Percentiles rank a stretch among this genome's conserved stretches.
These are phyloP conservation scores for Sporothrix humicola DNA, from an alignment of 2,329 filamentous ascomycete genomes.

Conservation along the genomic window DNA sequence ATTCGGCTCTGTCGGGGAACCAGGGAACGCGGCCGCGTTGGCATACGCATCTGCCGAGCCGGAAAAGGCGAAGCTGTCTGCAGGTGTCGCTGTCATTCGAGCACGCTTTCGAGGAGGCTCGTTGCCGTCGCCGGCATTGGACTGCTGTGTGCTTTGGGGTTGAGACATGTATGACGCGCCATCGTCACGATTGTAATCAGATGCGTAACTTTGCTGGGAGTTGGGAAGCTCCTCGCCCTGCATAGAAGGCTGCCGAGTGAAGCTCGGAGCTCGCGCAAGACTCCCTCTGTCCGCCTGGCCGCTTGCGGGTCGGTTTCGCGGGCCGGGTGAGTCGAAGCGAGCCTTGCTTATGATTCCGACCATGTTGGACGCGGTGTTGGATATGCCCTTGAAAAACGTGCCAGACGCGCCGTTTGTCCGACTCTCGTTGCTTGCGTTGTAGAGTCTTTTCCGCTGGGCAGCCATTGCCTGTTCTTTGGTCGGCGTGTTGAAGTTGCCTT, in stretches of 20 bases:
- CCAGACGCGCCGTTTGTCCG: slow-evolving; percentile 71
- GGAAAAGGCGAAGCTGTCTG: slow-evolving; percentile 61
- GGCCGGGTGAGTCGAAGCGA: slow-evolving; percentile 84
- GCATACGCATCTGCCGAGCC: slow-evolving; percentile 49
- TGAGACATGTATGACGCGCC: slow-evolving; percentile 69
- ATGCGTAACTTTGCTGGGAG: slow-evolving; percentile 83
- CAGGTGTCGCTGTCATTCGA: slow-evolving; percentile 60
- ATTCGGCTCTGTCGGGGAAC: slow-evolving; percentile 80
- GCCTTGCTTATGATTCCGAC: slow-evolving; percentile 97
- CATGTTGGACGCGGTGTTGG: slow-evolving; percentile 86
- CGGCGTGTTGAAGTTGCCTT: slow-evolving; percentile 84
- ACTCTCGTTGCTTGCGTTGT: slow-evolving; percentile 74
- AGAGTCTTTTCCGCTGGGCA: slow-evolving; percentile 88
- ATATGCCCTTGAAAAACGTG: slow-evolving; percentile 98
- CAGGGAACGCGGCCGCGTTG: slow-evolving; percentile 57
- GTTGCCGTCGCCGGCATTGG: slow-evolving; percentile 61
- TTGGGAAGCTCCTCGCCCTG: slow-evolving; percentile 74
- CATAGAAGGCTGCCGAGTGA: slow-evolving; percentile 73
- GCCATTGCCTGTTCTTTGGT: slow-evolving; percentile 99
- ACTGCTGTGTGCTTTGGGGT: slow-evolving; percentile 46
- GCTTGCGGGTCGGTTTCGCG: slow-evolving; percentile 56
- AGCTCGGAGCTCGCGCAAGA: slow-evolving; percentile 69
- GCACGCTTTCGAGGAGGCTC: slow-evolving; percentile 86
- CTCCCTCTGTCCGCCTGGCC: slow-evolving; percentile 52
- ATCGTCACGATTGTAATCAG: slow-evolving; percentile 78